These are phyloP conservation scores for Aphanocladium album DNA, from an alignment of 2,329 filamentous ascomycete genomes.

Conservation along the genomic window DNA sequence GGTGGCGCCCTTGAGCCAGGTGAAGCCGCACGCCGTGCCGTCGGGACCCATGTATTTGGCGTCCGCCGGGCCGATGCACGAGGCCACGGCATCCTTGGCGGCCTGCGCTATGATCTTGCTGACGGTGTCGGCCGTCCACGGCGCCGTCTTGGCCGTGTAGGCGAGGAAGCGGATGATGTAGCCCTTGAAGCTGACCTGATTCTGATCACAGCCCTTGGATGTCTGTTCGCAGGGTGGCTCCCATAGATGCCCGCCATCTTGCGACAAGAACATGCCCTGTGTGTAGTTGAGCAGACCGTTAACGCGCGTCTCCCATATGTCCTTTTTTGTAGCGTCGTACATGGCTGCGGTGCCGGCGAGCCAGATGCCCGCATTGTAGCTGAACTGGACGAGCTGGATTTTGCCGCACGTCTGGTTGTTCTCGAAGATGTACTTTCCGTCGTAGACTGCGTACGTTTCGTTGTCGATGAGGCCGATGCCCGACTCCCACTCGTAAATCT, in stretches of 20 bases:
- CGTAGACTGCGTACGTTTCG: conserved; percentile 47
- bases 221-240: conserved; percentile 61
- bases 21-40: conserved; percentile 62
- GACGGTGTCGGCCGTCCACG: conserved; percentile 45
- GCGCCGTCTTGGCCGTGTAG: conserved; percentile 49
- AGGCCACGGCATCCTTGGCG: conserved; percentile 46
- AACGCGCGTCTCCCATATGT: conserved; percentile 52
- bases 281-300: conserved; percentile 52
- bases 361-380: conserved; percentile 64
- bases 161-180: conserved; percentile 66
- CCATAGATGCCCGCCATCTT: conserved; percentile 44
- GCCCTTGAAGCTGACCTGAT: conserved; percentile 72
- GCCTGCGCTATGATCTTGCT: conserved; percentile 44
- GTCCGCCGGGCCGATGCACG: conserved; percentile 44
- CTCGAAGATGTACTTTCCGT: conserved; percentile 35
- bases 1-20: conserved; percentile 48
- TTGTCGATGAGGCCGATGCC: conserved; percentile 51
- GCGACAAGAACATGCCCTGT: conserved; percentile 48
- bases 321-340: conserved; percentile 53
- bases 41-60: conserved; percentile 44
- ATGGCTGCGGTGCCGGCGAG: conserved; percentile 56
- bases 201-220: conserved; percentile 43
- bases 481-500: conserved; percentile 62
- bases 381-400: conserved; percentile 58
- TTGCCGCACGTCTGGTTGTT: conserved; percentile 40